These are phyloP conservation scores for Umbelopsis ramanniana DNA, from an alignment of 192 early-diverging fungal genomes.

Conservation along the genomic window DNA sequence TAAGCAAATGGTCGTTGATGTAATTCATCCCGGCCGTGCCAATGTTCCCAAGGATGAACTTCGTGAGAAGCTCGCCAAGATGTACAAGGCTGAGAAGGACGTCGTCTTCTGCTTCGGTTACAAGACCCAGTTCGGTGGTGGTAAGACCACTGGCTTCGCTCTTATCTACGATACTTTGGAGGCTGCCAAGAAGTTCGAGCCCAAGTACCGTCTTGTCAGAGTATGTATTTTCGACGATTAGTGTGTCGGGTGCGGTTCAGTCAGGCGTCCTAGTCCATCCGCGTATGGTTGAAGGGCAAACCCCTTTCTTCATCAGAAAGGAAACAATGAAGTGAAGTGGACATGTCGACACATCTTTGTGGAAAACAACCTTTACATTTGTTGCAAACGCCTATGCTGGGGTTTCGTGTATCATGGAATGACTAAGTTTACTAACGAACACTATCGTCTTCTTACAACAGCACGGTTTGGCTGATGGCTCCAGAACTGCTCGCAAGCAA, in stretches of 20 bases:
- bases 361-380: too few relatives aligned
- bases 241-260: neutral
- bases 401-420: too few relatives aligned
- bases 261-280: neutral
- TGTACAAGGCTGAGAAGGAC: conserved; percentile 93
- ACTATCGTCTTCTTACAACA: neutral
- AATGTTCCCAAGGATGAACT: conserved; percentile 93
- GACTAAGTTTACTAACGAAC: neutral
- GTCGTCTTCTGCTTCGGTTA: conserved; percentile 93
- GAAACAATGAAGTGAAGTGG: too few relatives aligned
- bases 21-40: conserved; percentile 92
- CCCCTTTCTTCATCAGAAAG: too few relatives aligned
- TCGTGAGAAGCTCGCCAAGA: conserved; percentile 91
- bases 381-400: too few relatives aligned
- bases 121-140: conserved; percentile 96
- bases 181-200: conserved; percentile 97
- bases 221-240: conserved; percentile 39
- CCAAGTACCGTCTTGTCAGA: conserved; percentile 94
- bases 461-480: conserved; percentile 63
- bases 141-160: conserved; percentile 93
- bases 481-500: conserved; percentile 91
- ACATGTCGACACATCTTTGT: too few relatives aligned
- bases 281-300: too few relatives aligned
- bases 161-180: conserved; percentile 96
- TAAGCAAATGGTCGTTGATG: conserved; percentile 97